phyloP scores from a whole-genome alignment of 1,284 basidiomycete genomes.

The Trichosporon coremiiforme region DNA sequence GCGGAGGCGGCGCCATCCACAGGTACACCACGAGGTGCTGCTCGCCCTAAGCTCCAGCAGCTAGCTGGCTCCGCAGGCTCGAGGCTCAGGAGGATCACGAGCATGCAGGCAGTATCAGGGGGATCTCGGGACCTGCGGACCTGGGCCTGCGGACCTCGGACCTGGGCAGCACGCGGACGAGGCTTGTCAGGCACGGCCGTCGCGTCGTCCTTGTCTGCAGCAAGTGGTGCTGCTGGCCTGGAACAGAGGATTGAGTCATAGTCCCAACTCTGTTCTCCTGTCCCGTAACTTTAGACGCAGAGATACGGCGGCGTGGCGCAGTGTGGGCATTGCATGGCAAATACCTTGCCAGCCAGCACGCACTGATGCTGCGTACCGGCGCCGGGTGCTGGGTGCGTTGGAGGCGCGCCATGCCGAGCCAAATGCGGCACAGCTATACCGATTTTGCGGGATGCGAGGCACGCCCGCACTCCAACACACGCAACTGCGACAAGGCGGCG shows the following conservation, averaged over 20 bases:
- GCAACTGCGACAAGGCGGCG: background rate
- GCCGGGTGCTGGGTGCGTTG: too few relatives aligned
- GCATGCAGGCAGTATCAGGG: background rate
- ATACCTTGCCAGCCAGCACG: background rate
- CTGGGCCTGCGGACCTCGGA: background rate
- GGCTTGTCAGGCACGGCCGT: slow-evolving; percentile 3
- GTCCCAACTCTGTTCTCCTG: slow-evolving; percentile 13
- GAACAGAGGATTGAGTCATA: slow-evolving; percentile 10
- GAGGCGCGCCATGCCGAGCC: background rate
- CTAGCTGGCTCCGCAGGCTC: background rate
- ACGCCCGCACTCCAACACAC: background rate
- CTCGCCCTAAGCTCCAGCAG: too few relatives aligned
- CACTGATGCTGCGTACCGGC: background rate
- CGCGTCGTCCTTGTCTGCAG: background rate
- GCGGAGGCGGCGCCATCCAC: background rate
- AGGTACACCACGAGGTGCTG: background rate
- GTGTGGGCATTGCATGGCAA: background rate
- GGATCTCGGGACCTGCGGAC: slow-evolving; percentile 9
- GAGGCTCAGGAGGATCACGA: background rate
- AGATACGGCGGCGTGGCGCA: background rate
- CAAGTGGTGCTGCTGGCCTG: background rate
- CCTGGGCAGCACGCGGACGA: slow-evolving; percentile 6
- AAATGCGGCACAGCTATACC: background rate
- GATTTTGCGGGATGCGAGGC: background rate
- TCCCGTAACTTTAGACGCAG: slow-evolving; percentile 15